A percentile compares a stretch with the other conserved stretches of the same genome.
Evolutionary conservation across 1,284 basidiomycete species (phyloP).

Genomic region (Cutaneotrichosporon daszewskae): DNA sequence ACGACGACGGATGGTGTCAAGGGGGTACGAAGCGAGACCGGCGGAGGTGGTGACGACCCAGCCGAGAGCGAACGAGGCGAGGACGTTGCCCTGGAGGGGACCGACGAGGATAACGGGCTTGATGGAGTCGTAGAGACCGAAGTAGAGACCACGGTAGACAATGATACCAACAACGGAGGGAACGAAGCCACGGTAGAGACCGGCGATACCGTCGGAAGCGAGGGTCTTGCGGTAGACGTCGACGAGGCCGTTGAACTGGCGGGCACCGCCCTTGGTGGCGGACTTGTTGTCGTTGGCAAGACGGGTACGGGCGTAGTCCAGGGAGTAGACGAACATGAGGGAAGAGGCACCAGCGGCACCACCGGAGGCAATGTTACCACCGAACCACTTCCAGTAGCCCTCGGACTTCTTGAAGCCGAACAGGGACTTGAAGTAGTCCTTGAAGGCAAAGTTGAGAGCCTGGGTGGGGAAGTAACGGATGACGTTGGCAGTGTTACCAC

Average conservation of each 20-base stretch:
- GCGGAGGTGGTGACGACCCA: conserved; percentile 94
- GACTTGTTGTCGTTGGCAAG: conserved; percentile 93
- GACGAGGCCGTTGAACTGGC: conserved; percentile 89
- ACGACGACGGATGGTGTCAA: conserved; percentile 92
- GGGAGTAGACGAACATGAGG: conserved; percentile 89
- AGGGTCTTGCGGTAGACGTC: conserved; percentile 91
- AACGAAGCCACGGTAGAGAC: conserved; percentile 92
- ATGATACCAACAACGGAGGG: conserved; percentile 93
- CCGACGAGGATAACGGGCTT: conserved; percentile 90
- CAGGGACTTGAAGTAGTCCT: conserved; percentile 94
- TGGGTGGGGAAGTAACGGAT: conserved; percentile 98
- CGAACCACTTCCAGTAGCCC: conserved; percentile 86
- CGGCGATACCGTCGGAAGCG: conserved; percentile 77
- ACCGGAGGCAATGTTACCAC: conserved; percentile 89
- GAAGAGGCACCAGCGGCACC: conserved; percentile 95
- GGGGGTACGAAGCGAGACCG: conserved; percentile 90
- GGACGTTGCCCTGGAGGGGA: conserved; percentile 78
- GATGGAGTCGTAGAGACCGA: conserved; percentile 89
- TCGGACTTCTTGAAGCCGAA: conserved; percentile 87
- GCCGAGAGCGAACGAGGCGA: conserved; percentile 83
- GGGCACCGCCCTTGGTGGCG: conserved; percentile 74
- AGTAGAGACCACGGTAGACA: conserved; percentile 76
- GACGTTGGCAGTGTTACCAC: conserved; percentile 96
- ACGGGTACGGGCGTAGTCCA: conserved; percentile 93
- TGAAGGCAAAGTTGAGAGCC: conserved; percentile 93